Evolutionary conservation across 192 early-diverging fungal genomes (phyloP).

Genomic region (Umbelopsis vinacea): DNA sequence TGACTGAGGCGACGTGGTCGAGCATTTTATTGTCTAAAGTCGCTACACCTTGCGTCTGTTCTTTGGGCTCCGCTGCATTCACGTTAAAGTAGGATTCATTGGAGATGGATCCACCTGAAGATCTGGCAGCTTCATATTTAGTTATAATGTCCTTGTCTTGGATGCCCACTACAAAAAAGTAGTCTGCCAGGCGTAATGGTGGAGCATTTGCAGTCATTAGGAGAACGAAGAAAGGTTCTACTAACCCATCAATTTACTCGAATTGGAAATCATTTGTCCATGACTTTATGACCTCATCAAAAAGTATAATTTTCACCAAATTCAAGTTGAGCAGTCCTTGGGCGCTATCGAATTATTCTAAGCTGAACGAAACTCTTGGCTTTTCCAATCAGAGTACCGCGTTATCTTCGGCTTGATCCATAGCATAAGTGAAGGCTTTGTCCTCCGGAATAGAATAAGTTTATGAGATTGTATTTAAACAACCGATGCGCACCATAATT

Average conservation of each 20-base stretch:
- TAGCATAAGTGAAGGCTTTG: too few relatives aligned
- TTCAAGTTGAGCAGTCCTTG: not conserved
- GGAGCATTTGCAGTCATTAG: not conserved
- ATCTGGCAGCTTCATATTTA: conserved; percentile 27
- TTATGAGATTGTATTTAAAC: too few relatives aligned
- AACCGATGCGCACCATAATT: too few relatives aligned
- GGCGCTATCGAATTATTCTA: not conserved
- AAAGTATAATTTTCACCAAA: not conserved
- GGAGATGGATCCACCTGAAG: not conserved
- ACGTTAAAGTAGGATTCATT: conserved; percentile 21
- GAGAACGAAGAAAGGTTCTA: not conserved
- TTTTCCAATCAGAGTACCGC: too few relatives aligned
- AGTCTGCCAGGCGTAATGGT: conserved; percentile 34
- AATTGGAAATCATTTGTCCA: conserved; percentile 23
- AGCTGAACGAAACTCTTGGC: too few relatives aligned
- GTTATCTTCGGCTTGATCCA: too few relatives aligned
- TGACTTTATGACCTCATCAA: conserved; percentile 15
- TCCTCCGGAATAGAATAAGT: too few relatives aligned
- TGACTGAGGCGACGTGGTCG: conserved; percentile 39
- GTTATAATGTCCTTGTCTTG: conserved; percentile 31
- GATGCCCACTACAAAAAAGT: conserved; percentile 40
- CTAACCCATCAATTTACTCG: not conserved
- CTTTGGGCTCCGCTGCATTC: not conserved
- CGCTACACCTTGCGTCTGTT: not conserved
- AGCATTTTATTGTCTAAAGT: conserved; percentile 22